Conservation (phyloP, 1,139 yeast genomes). For the Scheffersomyces titani region DNA sequence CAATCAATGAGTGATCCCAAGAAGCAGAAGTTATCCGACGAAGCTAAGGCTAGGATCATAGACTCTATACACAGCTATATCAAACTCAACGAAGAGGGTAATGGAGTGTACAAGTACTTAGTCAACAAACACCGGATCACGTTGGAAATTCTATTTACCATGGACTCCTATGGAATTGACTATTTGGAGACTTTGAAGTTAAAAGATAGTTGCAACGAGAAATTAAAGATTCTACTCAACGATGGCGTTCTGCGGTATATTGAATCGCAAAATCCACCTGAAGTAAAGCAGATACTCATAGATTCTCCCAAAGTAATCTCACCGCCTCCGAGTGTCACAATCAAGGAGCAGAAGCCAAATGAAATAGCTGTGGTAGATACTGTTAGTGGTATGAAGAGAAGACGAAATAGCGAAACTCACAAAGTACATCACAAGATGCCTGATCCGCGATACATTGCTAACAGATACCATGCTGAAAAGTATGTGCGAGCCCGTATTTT, state of each 20-base stretch:
- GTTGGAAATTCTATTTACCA: background rate
- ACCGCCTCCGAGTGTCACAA: background rate
- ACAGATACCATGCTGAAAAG: slow-evolving; percentile 20
- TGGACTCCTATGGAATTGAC: background rate
- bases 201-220: background rate
- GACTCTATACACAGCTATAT: background rate
- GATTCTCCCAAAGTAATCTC: background rate
- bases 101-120: background rate
- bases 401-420: background rate
- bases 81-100: background rate
- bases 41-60: background rate
- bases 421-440: slow-evolving; percentile 2
- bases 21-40: background rate
- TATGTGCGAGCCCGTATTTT: slow-evolving; percentile 13
- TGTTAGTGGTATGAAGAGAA: background rate
- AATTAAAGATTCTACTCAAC: background rate
- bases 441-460: slow-evolving; percentile 20
- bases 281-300: background rate
- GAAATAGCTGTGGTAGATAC: background rate
- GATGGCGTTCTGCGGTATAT: background rate
- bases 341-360: background rate
- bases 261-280: background rate
- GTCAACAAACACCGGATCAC: background rate
- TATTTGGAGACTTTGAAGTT: background rate
- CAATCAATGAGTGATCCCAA: background rate